phyloP scores from a whole-genome alignment of 495 filamentous ascomycete species.

The Cetradonia linearis region DNA sequence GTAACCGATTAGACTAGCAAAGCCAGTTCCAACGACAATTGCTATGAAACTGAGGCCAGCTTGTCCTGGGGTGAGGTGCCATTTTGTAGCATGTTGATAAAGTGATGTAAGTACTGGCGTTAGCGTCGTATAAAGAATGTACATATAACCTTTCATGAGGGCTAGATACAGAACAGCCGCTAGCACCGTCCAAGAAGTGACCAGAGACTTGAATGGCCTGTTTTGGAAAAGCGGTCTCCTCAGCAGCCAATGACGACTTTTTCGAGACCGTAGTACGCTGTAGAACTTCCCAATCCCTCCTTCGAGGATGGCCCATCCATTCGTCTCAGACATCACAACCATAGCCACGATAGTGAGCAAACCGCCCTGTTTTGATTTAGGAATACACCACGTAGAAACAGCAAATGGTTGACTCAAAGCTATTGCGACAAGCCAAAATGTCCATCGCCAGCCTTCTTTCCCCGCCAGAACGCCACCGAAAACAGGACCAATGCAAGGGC shows the following conservation, averaged over 20 bases:
- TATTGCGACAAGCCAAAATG: constrained; percentile 37
- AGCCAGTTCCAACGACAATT: background rate
- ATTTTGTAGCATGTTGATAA: background rate
- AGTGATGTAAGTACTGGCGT: background rate
- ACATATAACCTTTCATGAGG: background rate
- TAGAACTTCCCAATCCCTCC: background rate
- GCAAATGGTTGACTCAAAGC: constrained; percentile 10
- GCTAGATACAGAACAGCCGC: background rate
- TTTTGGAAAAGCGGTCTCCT: background rate
- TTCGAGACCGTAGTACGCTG: background rate
- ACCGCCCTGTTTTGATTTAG: background rate
- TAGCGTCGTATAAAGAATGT: background rate
- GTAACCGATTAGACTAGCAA: background rate
- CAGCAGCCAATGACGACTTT: background rate
- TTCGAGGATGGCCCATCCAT: background rate
- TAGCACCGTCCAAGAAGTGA: background rate
- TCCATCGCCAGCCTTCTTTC: constrained; percentile 39
- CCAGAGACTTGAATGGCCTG: background rate
- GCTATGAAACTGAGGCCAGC: background rate
- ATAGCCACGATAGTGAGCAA: background rate
- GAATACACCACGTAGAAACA: background rate
- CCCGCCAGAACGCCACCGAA: constrained; percentile 33
- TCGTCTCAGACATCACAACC: background rate
- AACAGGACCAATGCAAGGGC: constrained; percentile 21
- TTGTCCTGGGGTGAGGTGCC: background rate